Percentiles rank a stretch among this genome's conserved stretches.
Evolutionary conservation across 2,329 filamentous ascomycete species (phyloP).

Genomic region (Fusarium sp.): DNA sequence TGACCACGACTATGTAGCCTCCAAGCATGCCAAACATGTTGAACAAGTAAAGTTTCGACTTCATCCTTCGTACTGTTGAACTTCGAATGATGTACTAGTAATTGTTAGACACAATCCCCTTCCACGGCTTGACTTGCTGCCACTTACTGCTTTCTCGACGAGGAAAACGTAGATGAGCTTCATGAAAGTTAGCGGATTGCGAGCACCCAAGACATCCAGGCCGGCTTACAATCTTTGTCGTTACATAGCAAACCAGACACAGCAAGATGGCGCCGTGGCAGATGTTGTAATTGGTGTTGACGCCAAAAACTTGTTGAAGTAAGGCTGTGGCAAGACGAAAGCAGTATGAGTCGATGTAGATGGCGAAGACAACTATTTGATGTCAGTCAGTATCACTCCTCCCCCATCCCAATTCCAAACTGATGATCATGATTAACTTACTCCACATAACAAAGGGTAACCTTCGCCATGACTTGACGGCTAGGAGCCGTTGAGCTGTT

Average conservation of each 20-base stretch:
- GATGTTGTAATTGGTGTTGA: slow-evolving; percentile 62
- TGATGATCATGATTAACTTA: slow-evolving; percentile 45
- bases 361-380: slow-evolving; percentile 66
- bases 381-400: background rate
- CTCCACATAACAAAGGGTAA: slow-evolving; percentile 59
- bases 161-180: slow-evolving; percentile 73
- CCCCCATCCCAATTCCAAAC: background rate
- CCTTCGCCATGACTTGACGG: slow-evolving; percentile 54
- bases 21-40: slow-evolving; percentile 69
- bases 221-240: slow-evolving; percentile 65
- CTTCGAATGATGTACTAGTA: slow-evolving; percentile 68
- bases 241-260: slow-evolving; percentile 72
- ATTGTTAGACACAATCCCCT: background rate
- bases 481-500: slow-evolving; percentile 52
- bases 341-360: slow-evolving; percentile 70
- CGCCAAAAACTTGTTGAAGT: slow-evolving; percentile 67
- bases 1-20: slow-evolving; percentile 60
- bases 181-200: background rate
- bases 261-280: slow-evolving; percentile 71
- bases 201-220: background rate
- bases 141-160: slow-evolving; percentile 70
- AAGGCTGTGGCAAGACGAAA: slow-evolving; percentile 71
- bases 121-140: background rate
- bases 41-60: slow-evolving; percentile 70
- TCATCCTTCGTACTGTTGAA: slow-evolving; percentile 61